Percentiles rank a stretch among this genome's conserved stretches.
Conservation (phyloP, 805 yeast genomes). For the Hanseniaspora meyeri region DNA sequence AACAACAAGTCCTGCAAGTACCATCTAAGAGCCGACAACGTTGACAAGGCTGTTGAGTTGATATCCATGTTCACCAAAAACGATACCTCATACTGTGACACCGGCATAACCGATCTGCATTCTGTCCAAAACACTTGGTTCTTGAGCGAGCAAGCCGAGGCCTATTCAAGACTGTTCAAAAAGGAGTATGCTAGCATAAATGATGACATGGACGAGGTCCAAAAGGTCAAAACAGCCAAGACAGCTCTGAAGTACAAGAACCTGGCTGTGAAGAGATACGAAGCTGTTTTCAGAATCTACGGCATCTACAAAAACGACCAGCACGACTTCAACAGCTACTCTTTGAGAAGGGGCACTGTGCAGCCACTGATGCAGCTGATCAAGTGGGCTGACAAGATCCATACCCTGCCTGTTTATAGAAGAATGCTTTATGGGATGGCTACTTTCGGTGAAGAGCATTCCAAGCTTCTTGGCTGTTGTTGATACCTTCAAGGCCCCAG, state of each 20-base stretch:
- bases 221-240: conserved; percentile 29
- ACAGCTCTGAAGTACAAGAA: conserved; percentile 42
- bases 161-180: conserved; percentile 50
- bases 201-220: conserved; percentile 20
- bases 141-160: conserved; percentile 70
- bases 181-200: conserved; percentile 14
- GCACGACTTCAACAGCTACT: conserved; percentile 86
- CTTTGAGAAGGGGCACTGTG: conserved; percentile 82
- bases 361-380: conserved; percentile 68
- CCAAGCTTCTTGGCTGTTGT: conserved; percentile 10
- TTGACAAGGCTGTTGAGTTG: conserved; percentile 60
- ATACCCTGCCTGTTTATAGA: conserved; percentile 55
- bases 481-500: conserved; percentile 1
- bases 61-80: conserved; percentile 77
- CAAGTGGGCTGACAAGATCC: conserved; percentile 71
- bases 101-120: conserved; percentile 78
- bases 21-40: conserved; percentile 57
- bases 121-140: conserved; percentile 90
- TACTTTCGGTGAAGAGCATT: conserved; percentile 26
- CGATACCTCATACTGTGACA: conserved; percentile 46
- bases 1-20: conserved; percentile 83
- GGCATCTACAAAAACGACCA: conserved; percentile 70
- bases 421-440: conserved; percentile 59
- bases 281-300: conserved; percentile 53
- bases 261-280: conserved; percentile 66